These are phyloP conservation scores for Apiotrichum sp. DNA, from an alignment of 1,284 basidiomycete genomes.

Conservation along the genomic window DNA sequence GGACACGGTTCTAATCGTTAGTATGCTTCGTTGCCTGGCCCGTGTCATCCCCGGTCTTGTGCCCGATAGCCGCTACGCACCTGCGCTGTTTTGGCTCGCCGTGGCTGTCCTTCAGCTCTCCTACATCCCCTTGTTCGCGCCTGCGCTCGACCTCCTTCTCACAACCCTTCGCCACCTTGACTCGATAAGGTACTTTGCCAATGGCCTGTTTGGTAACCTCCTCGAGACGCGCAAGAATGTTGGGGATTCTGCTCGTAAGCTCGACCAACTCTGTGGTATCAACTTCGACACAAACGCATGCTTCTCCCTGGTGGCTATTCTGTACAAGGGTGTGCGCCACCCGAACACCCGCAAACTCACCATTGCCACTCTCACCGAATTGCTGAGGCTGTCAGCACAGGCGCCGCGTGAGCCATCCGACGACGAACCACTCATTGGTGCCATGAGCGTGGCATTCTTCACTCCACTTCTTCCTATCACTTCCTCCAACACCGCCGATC, in stretches of 20 bases:
- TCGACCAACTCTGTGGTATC: conserved; percentile 66
- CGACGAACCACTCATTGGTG: conserved; percentile 46
- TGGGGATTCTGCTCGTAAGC: conserved; percentile 63
- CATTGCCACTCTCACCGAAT: conserved; percentile 27
- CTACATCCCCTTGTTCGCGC: conserved; percentile 63
- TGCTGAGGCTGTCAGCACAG: conserved; percentile 52
- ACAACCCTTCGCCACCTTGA: conserved; percentile 49
- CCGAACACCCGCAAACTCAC: conserved; percentile 53
- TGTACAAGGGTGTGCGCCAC: conserved; percentile 78
- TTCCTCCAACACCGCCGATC: conserved; percentile 54
- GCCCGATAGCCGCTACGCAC: conserved; percentile 63
- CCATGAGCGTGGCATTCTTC: conserved; percentile 71
- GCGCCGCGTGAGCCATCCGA: conserved; percentile 26
- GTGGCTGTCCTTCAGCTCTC: conserved; percentile 72
- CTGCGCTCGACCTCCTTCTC: conserved; percentile 62
- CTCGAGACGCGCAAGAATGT: conserved; percentile 61
- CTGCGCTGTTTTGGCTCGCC: conserved; percentile 76
- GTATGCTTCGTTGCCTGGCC: conserved; percentile 78
- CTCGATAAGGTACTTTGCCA: conserved; percentile 50
- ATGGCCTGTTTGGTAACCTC: conserved; percentile 51
- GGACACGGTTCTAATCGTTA: conserved; percentile 56
- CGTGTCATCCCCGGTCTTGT: conserved; percentile 66
- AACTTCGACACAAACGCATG: conserved; percentile 74
- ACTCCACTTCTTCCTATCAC: conserved; percentile 68
- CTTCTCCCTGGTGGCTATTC: conserved; percentile 70